Base-by-base conservation (phyloP, 805 yeast species). In the Saturnispora zaruensis region DNA sequence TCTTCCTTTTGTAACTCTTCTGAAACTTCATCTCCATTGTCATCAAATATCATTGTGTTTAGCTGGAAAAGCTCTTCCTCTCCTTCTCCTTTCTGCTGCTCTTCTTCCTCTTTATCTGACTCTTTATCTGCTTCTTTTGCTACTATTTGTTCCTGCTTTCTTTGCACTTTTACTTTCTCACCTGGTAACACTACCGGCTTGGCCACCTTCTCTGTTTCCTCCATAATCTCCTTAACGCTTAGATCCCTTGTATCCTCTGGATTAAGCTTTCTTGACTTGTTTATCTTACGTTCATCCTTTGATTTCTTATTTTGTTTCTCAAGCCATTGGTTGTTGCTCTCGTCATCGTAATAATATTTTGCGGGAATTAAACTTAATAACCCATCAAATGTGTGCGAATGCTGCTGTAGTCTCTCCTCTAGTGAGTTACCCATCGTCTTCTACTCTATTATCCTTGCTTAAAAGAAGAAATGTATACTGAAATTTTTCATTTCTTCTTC, bases 321-420 rank as follows among this genome's bases (percentile, higher is more conserved):
- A 14, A 48, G 36, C 97, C 97, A 90, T 67, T 91, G 97, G 47
- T 83, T 82, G 59, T 84, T 81, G 2, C 91, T 83, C 51, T 87
- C 91, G 37, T 86, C 96, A 65, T 90, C 96, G 64, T 87, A 89
- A 65, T 91, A 91, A 62, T 84, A 89, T 62, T 89, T 88, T 3
- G 97, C 96, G 3, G 98, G 97, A 51, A 91, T 90, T 65, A 91
- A 71, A 20, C 96, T 87, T 52, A 91, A 72, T 47, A 91, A 71
- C 23, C 97, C 96, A 63, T 87, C 87, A 65, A 91, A 91, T 4
- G 96, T 88, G 46, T 79, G 71, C 13, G 93, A 81, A 62, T 84
- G 89, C 30, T 79, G 79, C 66, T 84, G 81, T 57, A 86, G 75
- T 56, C 95, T 80, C 62, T 86, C 93, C 82, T 81, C 60, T 26